Evolutionary conservation across 192 early-diverging fungal genomes (phyloP), one percentile per base, ranked within the genome.

Genomic region (Ambispora gerdemannii): DNA sequence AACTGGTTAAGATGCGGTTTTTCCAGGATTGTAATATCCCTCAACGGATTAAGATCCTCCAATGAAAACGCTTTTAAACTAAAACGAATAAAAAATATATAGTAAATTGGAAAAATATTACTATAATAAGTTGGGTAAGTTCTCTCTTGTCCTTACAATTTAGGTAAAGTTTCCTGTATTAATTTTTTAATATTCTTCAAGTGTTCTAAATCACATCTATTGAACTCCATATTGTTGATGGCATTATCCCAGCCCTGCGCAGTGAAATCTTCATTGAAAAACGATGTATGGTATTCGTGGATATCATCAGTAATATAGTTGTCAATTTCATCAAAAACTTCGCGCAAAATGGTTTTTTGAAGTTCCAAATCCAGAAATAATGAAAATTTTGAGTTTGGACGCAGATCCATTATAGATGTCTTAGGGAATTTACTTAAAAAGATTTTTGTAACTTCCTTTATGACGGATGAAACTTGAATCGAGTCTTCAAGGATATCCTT

Each of bases 41-140:
- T 69, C 24, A 69, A 69, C 10, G 35, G 52, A 69, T 69, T 69
- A 28, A 69, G 35, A 69, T 11, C 53, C 25, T 22, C 11, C n/a
- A 69, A 38, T 28, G 22, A 69, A 69, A 69, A 69, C 19, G 53
- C 67, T 58, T 69, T 69, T 56, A 69, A 69, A 69, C 34, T 69
- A 15, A 58, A 69, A 69, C 0, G 50, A 69, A 69, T 56, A 38
- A 43, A 67, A 50, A 38, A 28, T 53, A 53, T 7, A 53, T 67
- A 53, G 20, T 67, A 53, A 69, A 56, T 67, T 67, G 31, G 19
- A 33, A 25, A 67, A 67, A 64, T 64, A 47, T 64, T 64, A 38
- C 34, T 64, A 64, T 47, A 67, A 67, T 58, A 0, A 69, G 17
- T 69, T 69, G 22, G 3, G 53, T 58, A 56, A 69, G 34, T 56